A percentile compares a stretch with the other conserved stretches of the same genome.
Evolutionary conservation across 148 eudicot genomes (phyloP).

Genomic region (Rhododendron kiyosumense): DNA sequence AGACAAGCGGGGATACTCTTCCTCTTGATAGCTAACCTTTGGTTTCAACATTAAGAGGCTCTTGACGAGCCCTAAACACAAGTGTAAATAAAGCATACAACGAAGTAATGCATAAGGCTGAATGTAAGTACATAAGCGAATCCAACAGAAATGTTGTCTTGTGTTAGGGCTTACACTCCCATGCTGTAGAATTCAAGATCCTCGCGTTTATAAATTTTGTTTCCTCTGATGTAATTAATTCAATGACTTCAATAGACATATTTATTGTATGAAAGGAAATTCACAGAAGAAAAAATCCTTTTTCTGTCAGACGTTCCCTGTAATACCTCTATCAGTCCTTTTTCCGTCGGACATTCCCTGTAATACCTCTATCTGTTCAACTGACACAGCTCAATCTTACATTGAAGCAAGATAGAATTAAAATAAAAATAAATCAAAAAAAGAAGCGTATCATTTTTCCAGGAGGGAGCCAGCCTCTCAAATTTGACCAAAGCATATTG

Average conservation of each 20-base stretch:
- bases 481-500: background rate
- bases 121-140: background rate
- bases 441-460: background rate
- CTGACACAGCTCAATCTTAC: background rate
- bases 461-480: background rate
- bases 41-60: constrained; percentile 1
- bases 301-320: background rate
- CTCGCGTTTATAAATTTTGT: background rate
- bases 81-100: background rate
- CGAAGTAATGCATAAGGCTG: background rate
- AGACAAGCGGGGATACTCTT: constrained; percentile 13
- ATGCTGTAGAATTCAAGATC: background rate
- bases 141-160: background rate
- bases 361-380: background rate
- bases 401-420: background rate
- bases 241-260: background rate
- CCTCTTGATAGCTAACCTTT: constrained; percentile 10
- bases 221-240: background rate
- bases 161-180: background rate
- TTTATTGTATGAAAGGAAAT: background rate
- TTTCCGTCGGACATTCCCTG: background rate
- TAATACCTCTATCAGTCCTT: background rate
- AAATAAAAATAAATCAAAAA: background rate
- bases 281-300: background rate
- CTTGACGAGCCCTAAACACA: background rate